Evolutionary conservation across 192 early-diverging fungal species (phyloP).

Genomic region (Coemansia sp.): DNA sequence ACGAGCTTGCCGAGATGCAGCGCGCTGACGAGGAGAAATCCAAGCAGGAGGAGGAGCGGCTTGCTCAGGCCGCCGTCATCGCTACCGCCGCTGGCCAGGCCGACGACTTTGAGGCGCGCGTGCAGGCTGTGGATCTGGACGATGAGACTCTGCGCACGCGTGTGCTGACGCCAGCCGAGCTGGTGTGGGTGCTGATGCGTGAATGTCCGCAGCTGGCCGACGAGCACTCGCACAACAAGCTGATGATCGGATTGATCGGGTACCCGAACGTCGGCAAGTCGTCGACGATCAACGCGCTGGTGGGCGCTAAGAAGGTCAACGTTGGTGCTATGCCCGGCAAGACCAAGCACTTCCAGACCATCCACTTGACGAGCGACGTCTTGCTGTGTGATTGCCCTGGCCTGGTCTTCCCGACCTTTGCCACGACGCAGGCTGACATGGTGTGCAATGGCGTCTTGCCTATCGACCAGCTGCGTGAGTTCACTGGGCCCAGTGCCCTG

Average conservation of each 20-base stretch:
- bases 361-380: slow-evolving; percentile 80
- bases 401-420: slow-evolving; percentile 98
- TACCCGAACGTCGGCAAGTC: slow-evolving; percentile 99
- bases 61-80: slow-evolving; percentile 26
- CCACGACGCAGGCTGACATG: slow-evolving; percentile 97
- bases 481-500: slow-evolving; percentile 81
- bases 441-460: slow-evolving; percentile 98
- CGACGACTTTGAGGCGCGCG: slow-evolving; percentile 39
- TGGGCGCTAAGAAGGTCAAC: slow-evolving; percentile 91
- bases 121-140: slow-evolving; percentile 37
- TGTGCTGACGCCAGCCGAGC: slow-evolving; percentile 67
- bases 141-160: slow-evolving; percentile 56
- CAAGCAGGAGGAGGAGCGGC: slow-evolving; percentile 13
- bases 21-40: slow-evolving; percentile 12
- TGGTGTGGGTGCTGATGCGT: slow-evolving; percentile 63
- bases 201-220: slow-evolving; percentile 58
- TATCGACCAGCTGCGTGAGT: slow-evolving; percentile 97
- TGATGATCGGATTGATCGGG: slow-evolving; percentile 94
- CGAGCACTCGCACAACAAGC: slow-evolving; percentile 55
- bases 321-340: slow-evolving; percentile 98
- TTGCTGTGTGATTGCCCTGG: slow-evolving; percentile 99
- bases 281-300: slow-evolving; percentile 95
- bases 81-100: slow-evolving; percentile 13
- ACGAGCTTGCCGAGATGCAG: slow-evolving; percentile 31
- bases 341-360: slow-evolving; percentile 99